phyloP scores from a whole-genome alignment of 148 eudicot species.

The Fagopyrum tataricum region DNA sequence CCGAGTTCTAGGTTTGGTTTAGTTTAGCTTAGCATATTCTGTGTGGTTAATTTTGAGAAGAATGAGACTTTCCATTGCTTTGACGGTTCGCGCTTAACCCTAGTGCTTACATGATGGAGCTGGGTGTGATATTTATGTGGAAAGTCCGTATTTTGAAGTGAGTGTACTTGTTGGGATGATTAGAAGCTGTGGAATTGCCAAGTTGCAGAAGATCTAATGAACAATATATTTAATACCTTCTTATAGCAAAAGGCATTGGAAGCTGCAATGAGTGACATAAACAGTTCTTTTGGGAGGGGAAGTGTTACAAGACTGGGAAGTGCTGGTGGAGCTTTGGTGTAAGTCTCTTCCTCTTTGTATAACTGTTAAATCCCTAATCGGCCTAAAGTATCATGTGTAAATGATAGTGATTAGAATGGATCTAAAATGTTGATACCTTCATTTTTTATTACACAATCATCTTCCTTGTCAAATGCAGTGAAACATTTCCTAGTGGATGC shows the following conservation, averaged over 20 bases:
- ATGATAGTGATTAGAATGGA: not conserved
- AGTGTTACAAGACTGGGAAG: conserved; percentile 97
- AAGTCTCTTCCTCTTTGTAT: conserved; percentile 20
- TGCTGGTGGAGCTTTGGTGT: conserved; percentile 99
- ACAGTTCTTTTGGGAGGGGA: conserved; percentile 89
- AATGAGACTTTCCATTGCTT: not conserved
- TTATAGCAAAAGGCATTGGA: conserved; percentile 93
- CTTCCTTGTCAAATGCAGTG: conserved; percentile 38
- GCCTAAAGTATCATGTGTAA: too few species aligned
- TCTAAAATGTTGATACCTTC: not conserved
- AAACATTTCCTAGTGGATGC: conserved; percentile 98
- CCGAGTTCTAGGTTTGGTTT: too few species aligned
- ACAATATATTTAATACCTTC: conserved; percentile 2
- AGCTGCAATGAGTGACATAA: conserved; percentile 92
- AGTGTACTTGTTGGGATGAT: not conserved
- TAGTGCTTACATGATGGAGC: not conserved
- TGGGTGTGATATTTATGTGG: not conserved
- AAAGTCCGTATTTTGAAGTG: not conserved
- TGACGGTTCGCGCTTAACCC: not conserved
- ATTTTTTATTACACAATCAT: not conserved
- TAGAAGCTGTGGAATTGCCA: not conserved
- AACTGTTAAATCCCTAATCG: not conserved
- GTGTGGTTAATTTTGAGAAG: not conserved
- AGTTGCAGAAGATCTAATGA: not conserved
- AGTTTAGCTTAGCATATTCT: not conserved